Evolutionary conservation across 352 stramenopile genomes (phyloP), one percentile per base, ranked within the genome.

Genomic region (Phytophthora fragariae): DNA sequence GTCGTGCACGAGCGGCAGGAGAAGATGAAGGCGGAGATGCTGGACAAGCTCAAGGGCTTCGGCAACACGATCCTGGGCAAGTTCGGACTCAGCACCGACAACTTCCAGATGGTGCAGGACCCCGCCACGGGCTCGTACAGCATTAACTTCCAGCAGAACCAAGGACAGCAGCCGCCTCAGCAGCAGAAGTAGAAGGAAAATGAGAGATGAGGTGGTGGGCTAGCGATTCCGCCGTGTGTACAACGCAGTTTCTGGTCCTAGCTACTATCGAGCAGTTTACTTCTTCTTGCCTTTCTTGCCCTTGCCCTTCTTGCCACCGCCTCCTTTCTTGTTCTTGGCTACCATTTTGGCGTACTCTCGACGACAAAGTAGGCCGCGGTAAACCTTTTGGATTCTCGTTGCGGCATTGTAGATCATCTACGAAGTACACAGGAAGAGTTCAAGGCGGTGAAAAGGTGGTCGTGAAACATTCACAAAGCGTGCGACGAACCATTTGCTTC

Each of bases 91-190:
- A 99, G 95, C 79, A 93, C 99, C 24, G 98, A 99, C 86, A 99
- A 99, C 81, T 99, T 99, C 77, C 92, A 99, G 79, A 96, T 99
- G 71, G 92, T 99, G 10, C 92, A 99, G 87, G 97, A 99, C 85
- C 97, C 97, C 27, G 86, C 91, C 8, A 99, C 94, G 8, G 98
- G 98, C 44, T 98, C 94, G 35, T 99, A 99, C 87, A 99, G 88
- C 65, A 98, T 99, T 77, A 98, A 98, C 76, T 98, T 98, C 68
- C 75, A 86, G 62, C 88, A 95, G 73, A 93, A 91, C 62, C 57
- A 76, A 35, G 57, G 47, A 21, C 62, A 76, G 54, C 63, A 61
- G 21, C 41, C 35, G 9, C 61, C 41, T 11, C 57, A 64, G 39
- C 59, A 75, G 39, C 59, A 75, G 47, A 10, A 44, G 35, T 70